These are phyloP conservation scores for Fusarium sp. DNA, from an alignment of 2,329 filamentous ascomycete species.

Conservation along the genomic window DNA sequence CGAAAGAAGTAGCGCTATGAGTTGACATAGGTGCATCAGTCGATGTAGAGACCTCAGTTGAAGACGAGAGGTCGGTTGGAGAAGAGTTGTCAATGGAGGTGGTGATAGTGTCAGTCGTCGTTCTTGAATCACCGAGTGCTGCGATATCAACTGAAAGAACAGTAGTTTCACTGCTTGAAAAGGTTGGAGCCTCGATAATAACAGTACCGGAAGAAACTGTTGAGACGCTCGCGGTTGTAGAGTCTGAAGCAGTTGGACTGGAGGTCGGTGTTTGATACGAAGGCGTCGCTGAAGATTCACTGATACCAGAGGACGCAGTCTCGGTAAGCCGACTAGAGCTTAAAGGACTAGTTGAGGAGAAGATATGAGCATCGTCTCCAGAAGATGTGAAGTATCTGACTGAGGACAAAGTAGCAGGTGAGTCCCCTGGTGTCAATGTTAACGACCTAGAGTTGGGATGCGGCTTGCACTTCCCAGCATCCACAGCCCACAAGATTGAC, in stretches of 20 bases:
- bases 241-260: not conserved
- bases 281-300: not conserved
- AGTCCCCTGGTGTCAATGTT: not conserved
- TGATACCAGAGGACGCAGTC: not conserved
- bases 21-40: not conserved
- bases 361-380: not conserved
- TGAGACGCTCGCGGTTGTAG: not conserved
- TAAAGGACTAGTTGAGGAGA: not conserved
- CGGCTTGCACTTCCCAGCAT: constrained; percentile 8
- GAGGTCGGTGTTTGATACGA: not conserved
- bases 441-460: not conserved
- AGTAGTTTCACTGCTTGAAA: not conserved
- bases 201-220: not conserved
- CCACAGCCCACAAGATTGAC: not conserved
- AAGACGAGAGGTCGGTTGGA: not conserved
- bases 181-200: not conserved
- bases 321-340: not conserved
- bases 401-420: not conserved
- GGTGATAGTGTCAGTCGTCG: not conserved
- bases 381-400: not conserved
- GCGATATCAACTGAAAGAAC: not conserved
- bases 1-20: not conserved
- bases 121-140: not conserved
- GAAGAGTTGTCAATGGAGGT: not conserved
- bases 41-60: not conserved